Base-by-base conservation (phyloP, 805 yeast species). In the Wickerhamomyces subpelliculosus region DNA sequence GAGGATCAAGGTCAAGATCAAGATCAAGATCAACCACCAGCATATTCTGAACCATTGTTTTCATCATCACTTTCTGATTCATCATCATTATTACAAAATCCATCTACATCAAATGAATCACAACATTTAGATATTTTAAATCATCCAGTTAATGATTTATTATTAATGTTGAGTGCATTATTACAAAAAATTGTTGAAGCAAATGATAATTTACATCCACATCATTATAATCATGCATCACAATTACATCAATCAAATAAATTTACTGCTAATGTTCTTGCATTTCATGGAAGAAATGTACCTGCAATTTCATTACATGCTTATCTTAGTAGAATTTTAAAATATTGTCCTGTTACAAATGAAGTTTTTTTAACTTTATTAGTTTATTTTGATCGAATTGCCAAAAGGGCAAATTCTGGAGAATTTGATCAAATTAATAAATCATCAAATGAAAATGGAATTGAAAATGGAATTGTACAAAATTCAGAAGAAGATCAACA, bases 321-420 rank as follows among this genome's bases (percentile, higher is more conserved):
- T 17, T 93, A 93, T 57, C 70, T 93, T 42, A 75, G 86, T 31
- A 78, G 98, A 55, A 90, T 93, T 22, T 75, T 90, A 57, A 90
- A 90, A 61, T 93, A 93, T 63, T 93, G 99, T 60, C 97, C 99
- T 0, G 93, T 93, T n/a, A 89, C 98, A 3, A 90, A 90, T 61
- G 97, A 93, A 58, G 97, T 93, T 25, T 93, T 89, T 60, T 65
- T 93, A 34, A 81, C 96, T 27, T 64, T 93, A 26, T 68, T 93
- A 51, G 97, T 93, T 23, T 93, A 93, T 60, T 88, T 93, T 64
- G 99, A 93, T 62, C 68, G 97, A 45, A 87, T 90, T 32, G 93
- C 95, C 16, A 85, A 85, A 54, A 72, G 85, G 44, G 87, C 93
- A 31, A 83, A 84, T 53, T 72, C 64, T 24, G 66, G 65, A 4